Base-by-base conservation (phyloP, 129 eudicot species). In the Arctium lappa region DNA sequence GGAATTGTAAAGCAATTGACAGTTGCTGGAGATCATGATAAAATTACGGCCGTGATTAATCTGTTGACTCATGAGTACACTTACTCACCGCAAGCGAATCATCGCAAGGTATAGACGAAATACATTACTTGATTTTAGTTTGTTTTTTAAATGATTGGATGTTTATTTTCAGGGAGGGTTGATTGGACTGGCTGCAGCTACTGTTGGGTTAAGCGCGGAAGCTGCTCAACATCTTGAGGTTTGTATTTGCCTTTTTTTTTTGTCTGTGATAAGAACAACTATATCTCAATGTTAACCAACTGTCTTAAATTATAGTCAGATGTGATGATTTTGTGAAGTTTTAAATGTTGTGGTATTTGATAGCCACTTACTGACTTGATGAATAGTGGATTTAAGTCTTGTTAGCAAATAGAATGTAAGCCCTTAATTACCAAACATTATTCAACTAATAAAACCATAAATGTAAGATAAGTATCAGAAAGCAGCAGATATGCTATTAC, bases 151-250 rank as follows among this genome's bases (percentile, higher is more conserved):
- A 46, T 34, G 30, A 76, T 65, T 39, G 76, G 32, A 34, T 71
- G 84, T 69, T 65, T 82, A 29, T 40, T 80, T 31, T 48, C 76
- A 95, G 99, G 99, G 99, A 81, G 99, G 99, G 34, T 86, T 93
- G 89, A 93, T 95, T 82, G 99, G 98, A 83, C 80, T 95, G 91
- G 99, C 99, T 48, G 99, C 99, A 5, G 97, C 89, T 27, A 95
- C 99, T n/a, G 97, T 95, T 82, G 99, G 97, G 40, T 90, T 95
- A 88, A 85, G 93, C 68, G 66, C 88, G 1, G 99, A 95, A 79
- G 97, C 97, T 73, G 85, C 97, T 2, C 97, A 91, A 77, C 99
- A 92, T 92, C 97, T 95, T n/a, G 99, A 95, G 90, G 99, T 95
- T 83, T 44, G 84, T 46, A 1, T 27, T 74, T 74, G 50, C 27